Conservation (phyloP, 208 protist genomes). For the Trypanosoma avium region DNA sequence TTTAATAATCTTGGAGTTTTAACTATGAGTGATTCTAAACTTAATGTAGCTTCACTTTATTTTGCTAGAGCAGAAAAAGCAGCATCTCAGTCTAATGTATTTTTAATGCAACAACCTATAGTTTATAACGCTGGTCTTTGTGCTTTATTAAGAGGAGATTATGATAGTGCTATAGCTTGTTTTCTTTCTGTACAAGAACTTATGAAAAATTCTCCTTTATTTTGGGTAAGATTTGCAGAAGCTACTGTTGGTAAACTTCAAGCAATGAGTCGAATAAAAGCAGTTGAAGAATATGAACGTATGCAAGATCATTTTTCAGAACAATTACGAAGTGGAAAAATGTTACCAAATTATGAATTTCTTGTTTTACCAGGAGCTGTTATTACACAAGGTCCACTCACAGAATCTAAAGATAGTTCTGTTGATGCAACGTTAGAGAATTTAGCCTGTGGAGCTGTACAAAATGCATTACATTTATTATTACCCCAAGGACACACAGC, state of each 20-base stretch:
- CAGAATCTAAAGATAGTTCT: constrained; percentile 20
- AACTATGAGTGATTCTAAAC: constrained; percentile 71
- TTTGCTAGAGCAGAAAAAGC: constrained; percentile 79
- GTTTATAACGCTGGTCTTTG: constrained; percentile 86
- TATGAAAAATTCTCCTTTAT: constrained; percentile 73
- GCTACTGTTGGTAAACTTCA: constrained; percentile 68
- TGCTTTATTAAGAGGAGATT: constrained; percentile 75
- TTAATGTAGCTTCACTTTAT: constrained; percentile 76
- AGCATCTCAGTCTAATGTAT: constrained; percentile 28
- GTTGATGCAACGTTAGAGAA: constrained; percentile 37
- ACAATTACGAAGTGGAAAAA: constrained; percentile 64
- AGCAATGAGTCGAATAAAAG: constrained; percentile 29
- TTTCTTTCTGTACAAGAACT: constrained; percentile 74
- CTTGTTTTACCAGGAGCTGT: constrained; percentile 73
- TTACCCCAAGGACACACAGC: constrained; percentile 62
- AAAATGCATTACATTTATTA: constrained; percentile 83
- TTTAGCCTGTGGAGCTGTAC: constrained; percentile 54
- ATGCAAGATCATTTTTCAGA: constrained; percentile 65
- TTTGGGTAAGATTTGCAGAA: constrained; percentile 85
- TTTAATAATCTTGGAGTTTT: constrained; percentile 89
- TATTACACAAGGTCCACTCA: constrained; percentile 29
- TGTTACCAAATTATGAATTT: constrained; percentile 80
- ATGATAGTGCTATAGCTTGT: constrained; percentile 65
- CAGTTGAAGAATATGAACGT: constrained; percentile 66
- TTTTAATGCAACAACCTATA: constrained; percentile 47